phyloP scores from a whole-genome alignment of 2,329 filamentous ascomycete species.

The Pseudogymnoascus sp. region DNA sequence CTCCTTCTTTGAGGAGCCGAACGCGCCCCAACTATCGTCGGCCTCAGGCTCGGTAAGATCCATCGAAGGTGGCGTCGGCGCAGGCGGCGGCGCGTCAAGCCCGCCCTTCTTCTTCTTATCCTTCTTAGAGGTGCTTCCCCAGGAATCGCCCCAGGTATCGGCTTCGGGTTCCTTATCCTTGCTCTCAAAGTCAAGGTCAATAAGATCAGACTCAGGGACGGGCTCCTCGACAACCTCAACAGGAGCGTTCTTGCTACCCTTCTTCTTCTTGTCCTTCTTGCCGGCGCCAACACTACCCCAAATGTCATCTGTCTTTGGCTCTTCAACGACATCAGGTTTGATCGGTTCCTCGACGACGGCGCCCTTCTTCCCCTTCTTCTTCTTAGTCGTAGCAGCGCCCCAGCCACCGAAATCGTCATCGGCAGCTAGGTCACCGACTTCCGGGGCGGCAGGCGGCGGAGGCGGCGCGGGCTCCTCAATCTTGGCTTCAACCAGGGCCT shows the following conservation, averaged over 20 bases:
- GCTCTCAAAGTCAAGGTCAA: constrained; percentile 38
- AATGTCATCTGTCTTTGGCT: constrained; percentile 37
- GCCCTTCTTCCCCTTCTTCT: constrained; percentile 22
- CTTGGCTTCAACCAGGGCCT: constrained; percentile 24
- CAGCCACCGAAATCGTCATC: constrained; percentile 26
- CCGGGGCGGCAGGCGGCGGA: constrained; percentile 31
- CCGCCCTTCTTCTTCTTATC: constrained; percentile 38
- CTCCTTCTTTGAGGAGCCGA: constrained; percentile 33
- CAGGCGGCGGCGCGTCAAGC: constrained; percentile 39
- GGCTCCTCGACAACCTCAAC: constrained; percentile 40
- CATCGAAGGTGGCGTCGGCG: constrained; percentile 40
- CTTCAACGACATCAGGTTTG: constrained; percentile 40
- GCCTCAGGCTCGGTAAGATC: constrained; percentile 38
- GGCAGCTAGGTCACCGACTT: constrained; percentile 25
- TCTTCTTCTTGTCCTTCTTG: constrained; percentile 41
- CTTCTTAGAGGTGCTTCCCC: constrained; percentile 36
- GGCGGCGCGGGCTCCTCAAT: constrained; percentile 28
- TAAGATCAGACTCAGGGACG: constrained; percentile 36
- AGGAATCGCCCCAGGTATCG: constrained; percentile 35
- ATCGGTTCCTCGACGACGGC: constrained; percentile 26
- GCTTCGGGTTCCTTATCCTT: constrained; percentile 37
- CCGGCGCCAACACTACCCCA: constrained; percentile 20
- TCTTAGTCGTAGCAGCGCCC: constrained; percentile 22
- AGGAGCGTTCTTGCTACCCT: constrained; percentile 41
- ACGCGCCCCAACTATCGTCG: constrained; percentile 32